phyloP scores from a whole-genome alignment of 2,329 filamentous ascomycete species.

The Aspergillus sp. region DNA sequence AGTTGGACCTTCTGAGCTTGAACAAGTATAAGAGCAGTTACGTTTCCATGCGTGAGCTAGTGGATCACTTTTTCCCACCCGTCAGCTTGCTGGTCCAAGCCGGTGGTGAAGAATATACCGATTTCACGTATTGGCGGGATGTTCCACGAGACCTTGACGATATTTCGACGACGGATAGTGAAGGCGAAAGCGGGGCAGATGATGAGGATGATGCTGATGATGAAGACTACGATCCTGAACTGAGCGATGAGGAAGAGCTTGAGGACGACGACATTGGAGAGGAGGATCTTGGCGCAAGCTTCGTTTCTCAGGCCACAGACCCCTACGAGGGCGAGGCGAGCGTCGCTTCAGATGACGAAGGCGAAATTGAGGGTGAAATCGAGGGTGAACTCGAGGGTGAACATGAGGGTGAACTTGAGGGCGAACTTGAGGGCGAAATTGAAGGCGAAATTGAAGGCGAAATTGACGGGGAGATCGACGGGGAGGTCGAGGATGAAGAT shows the following conservation, averaged over 20 bases:
- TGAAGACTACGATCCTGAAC: conserved; percentile 46
- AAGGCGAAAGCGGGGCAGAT: conserved; percentile 46
- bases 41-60: conserved; percentile 92
- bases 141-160: conserved; percentile 79
- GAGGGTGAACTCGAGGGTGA: conserved; percentile 12
- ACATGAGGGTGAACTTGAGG: not conserved
- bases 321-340: conserved; percentile 48
- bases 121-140: conserved; percentile 96
- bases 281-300: conserved; percentile 45
- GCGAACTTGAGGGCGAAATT: not conserved
- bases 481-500: not conserved
- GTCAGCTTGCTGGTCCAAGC: conserved; percentile 82
- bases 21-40: conserved; percentile 97
- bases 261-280: conserved; percentile 52
- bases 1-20: conserved; percentile 80
- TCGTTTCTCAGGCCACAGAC: conserved; percentile 29
- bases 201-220: conserved; percentile 49
- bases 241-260: no score
- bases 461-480: conserved; percentile 3
- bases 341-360: conserved; percentile 23
- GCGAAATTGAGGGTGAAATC: not conserved
- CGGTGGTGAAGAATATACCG: conserved; percentile 91
- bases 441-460: not conserved
- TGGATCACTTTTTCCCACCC: conserved; percentile 97
- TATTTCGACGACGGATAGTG: conserved; percentile 79